Conservation (phyloP, 352 stramenopile genomes). For the Blastocystis sp. region DNA sequence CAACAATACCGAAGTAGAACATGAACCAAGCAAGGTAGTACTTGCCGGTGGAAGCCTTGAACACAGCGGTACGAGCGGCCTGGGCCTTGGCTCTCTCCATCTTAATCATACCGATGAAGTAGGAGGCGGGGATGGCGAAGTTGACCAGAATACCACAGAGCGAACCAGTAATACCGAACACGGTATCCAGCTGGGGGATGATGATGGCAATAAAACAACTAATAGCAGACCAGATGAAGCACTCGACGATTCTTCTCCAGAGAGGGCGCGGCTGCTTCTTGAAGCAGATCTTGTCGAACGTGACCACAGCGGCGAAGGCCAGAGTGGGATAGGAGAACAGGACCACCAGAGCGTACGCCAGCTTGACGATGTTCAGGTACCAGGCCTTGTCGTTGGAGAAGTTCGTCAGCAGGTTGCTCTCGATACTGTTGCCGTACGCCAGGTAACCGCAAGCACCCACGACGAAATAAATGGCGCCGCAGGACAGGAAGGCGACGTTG, state of each 20-base stretch:
- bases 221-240: conserved; percentile 19
- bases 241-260: background rate
- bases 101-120: conserved; percentile 3
- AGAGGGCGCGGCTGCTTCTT: conserved; percentile 33
- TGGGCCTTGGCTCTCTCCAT: background rate
- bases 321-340: conserved; percentile 44
- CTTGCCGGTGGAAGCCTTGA: background rate
- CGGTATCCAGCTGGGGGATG: background rate
- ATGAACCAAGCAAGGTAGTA: background rate
- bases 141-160: conserved; percentile 17
- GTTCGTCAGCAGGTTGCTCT: background rate
- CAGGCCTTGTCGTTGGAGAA: background rate
- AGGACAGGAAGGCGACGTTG: background rate
- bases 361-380: conserved; percentile 34
- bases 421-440: background rate
- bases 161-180: conserved; percentile 24
- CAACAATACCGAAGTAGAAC: conserved; percentile 34
- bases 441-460: conserved; percentile 34
- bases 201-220: background rate
- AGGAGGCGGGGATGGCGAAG: background rate
- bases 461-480: conserved; percentile 12
- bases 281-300: conserved; percentile 33
- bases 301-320: conserved; percentile 2
- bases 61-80: background rate
- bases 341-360: background rate